These are phyloP conservation scores for Coemansia sp. DNA, from an alignment of 192 early-diverging fungal species.

Conservation along the genomic window DNA sequence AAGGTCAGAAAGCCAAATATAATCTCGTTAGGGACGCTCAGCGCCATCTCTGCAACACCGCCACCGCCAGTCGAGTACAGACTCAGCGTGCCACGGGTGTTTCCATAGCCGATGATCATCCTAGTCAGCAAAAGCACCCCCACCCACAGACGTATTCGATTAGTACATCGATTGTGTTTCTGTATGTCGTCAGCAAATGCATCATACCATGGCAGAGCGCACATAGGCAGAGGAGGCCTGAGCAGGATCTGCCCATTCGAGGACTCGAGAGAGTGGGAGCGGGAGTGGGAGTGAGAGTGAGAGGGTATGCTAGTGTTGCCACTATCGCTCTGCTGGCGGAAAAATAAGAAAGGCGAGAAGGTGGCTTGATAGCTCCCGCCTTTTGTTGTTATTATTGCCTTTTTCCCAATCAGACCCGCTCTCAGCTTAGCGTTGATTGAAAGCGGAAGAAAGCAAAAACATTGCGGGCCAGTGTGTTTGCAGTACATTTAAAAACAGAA, in stretches of 20 bases:
- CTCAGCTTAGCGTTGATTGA: no score
- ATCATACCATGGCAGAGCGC: not conserved
- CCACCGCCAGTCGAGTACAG: constrained; percentile 33
- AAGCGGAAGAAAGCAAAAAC: no score
- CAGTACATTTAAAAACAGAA: not conserved
- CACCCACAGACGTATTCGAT: not conserved
- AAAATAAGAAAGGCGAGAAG: not conserved
- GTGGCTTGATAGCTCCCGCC: not conserved
- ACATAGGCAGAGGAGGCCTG: not conserved
- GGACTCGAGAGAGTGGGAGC: no score
- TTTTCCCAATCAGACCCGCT: not conserved
- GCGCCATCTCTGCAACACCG: constrained; percentile 37
- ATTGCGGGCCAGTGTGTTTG: not conserved
- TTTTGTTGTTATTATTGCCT: not conserved
- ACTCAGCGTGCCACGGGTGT: constrained; percentile 32
- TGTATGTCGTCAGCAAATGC: no score
- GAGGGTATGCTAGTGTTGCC: no score
- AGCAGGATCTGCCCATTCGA: no score
- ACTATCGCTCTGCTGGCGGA: not conserved
- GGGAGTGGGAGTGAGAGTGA: no score
- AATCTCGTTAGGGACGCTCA: constrained; percentile 31
- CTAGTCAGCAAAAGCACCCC: constrained; percentile 11
- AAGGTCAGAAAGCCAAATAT: constrained; percentile 39
- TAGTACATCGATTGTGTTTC: no score
- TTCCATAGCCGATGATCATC: constrained; percentile 45